Percentiles rank a stretch among this genome's conserved stretches.
phyloP scores from a whole-genome alignment of 495 filamentous ascomycete species.

The Mycothermus thermophilus region DNA sequence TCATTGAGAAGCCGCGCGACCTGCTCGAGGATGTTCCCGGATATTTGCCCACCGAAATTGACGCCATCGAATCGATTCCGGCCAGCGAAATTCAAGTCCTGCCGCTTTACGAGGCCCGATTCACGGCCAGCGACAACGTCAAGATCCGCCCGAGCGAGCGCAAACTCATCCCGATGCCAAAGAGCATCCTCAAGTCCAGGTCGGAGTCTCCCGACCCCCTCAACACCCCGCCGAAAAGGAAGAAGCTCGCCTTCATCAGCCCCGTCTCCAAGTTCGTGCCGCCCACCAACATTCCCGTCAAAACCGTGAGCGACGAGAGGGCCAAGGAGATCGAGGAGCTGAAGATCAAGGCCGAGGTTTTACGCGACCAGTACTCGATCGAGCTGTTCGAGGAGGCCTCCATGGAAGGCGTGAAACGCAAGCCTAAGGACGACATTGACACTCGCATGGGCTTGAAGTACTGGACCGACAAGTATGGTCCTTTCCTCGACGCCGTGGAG shows the following conservation, averaged over 20 bases:
- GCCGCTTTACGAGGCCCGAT: constrained; percentile 8
- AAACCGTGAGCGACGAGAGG: constrained; percentile 6
- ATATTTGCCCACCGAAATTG: constrained; percentile 7
- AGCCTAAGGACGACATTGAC: constrained; percentile 7
- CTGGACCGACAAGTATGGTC: constrained; percentile 6
- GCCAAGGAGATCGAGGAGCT: constrained; percentile 2
- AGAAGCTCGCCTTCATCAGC: constrained; percentile 14
- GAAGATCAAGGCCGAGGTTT: constrained; percentile 7
- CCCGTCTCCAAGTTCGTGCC: constrained; percentile 13
- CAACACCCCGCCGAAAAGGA: constrained; percentile 12
- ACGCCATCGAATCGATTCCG: constrained; percentile 13
- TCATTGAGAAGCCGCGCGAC: constrained; percentile 3
- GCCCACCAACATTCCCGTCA: constrained; percentile 9
- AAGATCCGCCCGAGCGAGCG: constrained; percentile 1
- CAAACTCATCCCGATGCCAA: constrained; percentile 10
- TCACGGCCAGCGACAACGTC: constrained; percentile 7
- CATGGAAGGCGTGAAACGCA: background rate
- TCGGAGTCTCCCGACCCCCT: constrained; percentile 7
- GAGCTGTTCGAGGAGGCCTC: constrained; percentile 2
- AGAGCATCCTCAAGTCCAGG: constrained; percentile 15
- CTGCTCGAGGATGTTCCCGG: constrained; percentile 7
- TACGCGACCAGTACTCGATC: constrained; percentile 7
- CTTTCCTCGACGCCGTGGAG: constrained; percentile 6
- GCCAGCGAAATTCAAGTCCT: constrained; percentile 9
- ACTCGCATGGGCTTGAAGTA: constrained; percentile 12